Conservation (phyloP, 2,329 filamentous ascomycete species). For the Aspergillus uvarum region DNA sequence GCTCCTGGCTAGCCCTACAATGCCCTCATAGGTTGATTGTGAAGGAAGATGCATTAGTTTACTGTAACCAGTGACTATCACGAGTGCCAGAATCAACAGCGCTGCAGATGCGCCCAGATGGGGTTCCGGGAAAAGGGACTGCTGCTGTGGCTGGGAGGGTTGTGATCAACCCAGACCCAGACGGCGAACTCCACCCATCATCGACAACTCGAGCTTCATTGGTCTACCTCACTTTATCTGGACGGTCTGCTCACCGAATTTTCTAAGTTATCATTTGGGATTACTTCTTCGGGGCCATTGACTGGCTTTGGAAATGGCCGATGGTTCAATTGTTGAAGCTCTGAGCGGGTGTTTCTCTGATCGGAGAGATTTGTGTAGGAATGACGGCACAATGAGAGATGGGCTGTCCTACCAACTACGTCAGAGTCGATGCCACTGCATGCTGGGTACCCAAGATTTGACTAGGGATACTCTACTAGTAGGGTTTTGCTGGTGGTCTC, state of each 20-base stretch:
- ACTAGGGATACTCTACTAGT: neutral
- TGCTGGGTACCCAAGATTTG: constrained; percentile 8
- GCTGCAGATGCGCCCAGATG: neutral
- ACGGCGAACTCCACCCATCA: neutral
- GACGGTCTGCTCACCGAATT: neutral
- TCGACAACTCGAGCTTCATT: neutral
- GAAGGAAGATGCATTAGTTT: neutral
- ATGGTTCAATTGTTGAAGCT: neutral
- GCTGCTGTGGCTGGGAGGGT: neutral
- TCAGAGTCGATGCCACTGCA: constrained; percentile 1
- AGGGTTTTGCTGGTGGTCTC: neutral
- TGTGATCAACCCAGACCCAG: neutral
- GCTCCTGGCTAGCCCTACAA: neutral
- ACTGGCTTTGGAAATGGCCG: neutral
- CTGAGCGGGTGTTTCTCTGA: neutral
- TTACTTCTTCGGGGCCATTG: neutral
- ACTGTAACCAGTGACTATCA: neutral
- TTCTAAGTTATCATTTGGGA: neutral
- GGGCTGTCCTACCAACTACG: constrained; percentile 7
- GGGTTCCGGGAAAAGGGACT: neutral
- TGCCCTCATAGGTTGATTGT: neutral
- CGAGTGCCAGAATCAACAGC: neutral
- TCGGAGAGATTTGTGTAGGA: neutral
- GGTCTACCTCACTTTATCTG: neutral
- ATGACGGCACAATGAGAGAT: neutral